Base-by-base conservation (phyloP, 768 basidiomycete species). In the Lenzites betulinus region DNA sequence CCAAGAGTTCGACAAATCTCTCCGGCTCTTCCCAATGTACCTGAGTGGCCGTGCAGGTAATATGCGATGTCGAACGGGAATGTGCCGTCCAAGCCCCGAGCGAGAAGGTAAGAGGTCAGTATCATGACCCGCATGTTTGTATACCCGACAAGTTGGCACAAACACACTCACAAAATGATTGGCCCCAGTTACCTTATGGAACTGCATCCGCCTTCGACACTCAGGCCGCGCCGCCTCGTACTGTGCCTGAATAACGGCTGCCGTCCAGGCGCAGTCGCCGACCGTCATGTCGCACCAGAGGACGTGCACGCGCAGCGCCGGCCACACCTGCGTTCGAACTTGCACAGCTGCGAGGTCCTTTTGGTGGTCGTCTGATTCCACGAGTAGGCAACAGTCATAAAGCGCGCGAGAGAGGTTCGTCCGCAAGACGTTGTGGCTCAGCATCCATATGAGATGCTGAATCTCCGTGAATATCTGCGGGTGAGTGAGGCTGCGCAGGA, bases 21-120 rank as follows among this genome's bases (percentile, higher is more conserved):
- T 62, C 47, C 15, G 61, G 61, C 18, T 62, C 38, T 11, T 62
- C 61, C 61, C 61, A 62, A 12, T 62, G 61, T 15, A 58, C 38
- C 61, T 62, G 11, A 8, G 11, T 4, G 38, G 4, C 3, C 38
- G 38, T 39, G 38, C 6, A 4, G 15, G 38, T 13, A 16, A 8
- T 15, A n/a, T n/a, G n/a, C n/a, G n/a, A n/a, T n/a, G n/a, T n/a
- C n/a, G n/a, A n/a, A n/a, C n/a, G n/a, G n/a, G n/a, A n/a, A n/a
- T n/a, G n/a, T n/a, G n/a, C n/a, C n/a, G n/a, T n/a, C n/a, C n/a
- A n/a, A n/a, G n/a, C n/a, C n/a, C n/a, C n/a, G 38, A 39, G 15
- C 13, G 4, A 39, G 38, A 8, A 13, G 15, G 18, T 18, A 16
- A 7, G 38, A 39, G 30, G 11, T 33, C 30, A 33, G 30, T 33